phyloP scores from a whole-genome alignment of 495 filamentous ascomycete genomes.

The Opeltia flavorubescens region DNA sequence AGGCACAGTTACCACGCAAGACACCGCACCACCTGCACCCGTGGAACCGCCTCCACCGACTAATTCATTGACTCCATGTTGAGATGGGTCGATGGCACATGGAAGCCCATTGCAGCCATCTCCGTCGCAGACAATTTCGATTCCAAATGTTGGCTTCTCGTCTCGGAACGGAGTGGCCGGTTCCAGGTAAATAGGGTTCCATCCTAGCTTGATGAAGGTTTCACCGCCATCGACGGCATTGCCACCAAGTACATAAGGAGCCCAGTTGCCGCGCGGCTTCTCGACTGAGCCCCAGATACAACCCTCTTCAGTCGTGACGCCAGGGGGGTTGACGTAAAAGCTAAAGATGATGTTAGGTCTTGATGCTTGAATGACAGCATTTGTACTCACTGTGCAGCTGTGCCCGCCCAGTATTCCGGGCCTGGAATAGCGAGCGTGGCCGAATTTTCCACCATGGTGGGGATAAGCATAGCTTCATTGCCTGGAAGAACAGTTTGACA shows the following conservation, averaged over 20 bases:
- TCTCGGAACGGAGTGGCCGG: constrained; percentile 40
- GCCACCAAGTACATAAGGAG: constrained; percentile 63
- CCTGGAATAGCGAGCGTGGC: constrained; percentile 57
- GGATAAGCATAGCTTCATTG: constrained; percentile 83
- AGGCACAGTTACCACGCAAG: constrained; percentile 68
- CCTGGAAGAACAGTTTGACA: constrained; percentile 77
- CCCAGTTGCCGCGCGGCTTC: constrained; percentile 65
- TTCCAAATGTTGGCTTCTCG: constrained; percentile 48
- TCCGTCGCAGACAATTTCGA: constrained; percentile 56
- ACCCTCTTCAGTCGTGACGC: constrained; percentile 40
- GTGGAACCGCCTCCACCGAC: constrained; percentile 29
- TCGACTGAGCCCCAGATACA: constrained; percentile 57
- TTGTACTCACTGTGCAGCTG: constrained; percentile 54
- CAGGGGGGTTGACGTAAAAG: constrained; percentile 70
- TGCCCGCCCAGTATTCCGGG: constrained; percentile 53
- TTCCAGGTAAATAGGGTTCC: constrained; percentile 64
- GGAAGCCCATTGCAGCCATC: constrained; percentile 58
- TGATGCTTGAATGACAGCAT: neutral
- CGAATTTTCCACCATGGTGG: constrained; percentile 43
- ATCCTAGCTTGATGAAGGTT: constrained; percentile 65
- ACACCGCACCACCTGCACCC: constrained; percentile 57
- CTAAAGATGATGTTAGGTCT: constrained; percentile 24
- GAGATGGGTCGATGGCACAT: constrained; percentile 56
- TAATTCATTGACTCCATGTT: constrained; percentile 47
- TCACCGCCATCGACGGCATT: constrained; percentile 51